Percentiles rank a stretch among this genome's conserved stretches.
These are phyloP conservation scores for Rhododendron griersonianum DNA, from an alignment of 148 eudicot species.

Conservation along the genomic window DNA sequence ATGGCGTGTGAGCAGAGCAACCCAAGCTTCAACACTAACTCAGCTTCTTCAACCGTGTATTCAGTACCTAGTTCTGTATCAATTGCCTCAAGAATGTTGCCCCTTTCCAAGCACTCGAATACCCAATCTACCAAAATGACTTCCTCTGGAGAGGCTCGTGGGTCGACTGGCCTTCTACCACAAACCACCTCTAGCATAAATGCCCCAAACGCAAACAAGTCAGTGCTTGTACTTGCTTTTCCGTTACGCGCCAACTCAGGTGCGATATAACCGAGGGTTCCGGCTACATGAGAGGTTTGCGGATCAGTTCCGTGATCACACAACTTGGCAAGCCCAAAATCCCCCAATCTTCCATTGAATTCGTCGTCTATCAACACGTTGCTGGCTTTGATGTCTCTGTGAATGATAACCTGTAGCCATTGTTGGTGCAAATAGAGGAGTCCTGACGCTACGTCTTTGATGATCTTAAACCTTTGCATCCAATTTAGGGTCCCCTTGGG, in stretches of 20 bases:
- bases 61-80: neutral
- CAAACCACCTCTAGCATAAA: constrained; percentile 8
- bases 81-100: constrained; percentile 1
- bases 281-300: neutral
- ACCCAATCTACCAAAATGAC: neutral
- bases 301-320: neutral
- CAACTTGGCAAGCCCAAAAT: constrained; percentile 3
- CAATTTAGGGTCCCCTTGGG: neutral
- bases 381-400: constrained; percentile 2
- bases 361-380: neutral
- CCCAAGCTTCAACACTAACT: constrained; percentile 5
- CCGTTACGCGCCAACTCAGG: neutral
- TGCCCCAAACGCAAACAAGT: constrained; percentile 2
- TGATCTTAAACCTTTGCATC: constrained; percentile 1
- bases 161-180: neutral
- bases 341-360: neutral
- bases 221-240: neutral
- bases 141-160: neutral
- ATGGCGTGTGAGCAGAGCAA: constrained; percentile 2
- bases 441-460: constrained; percentile 1
- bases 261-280: neutral
- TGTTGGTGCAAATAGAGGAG: neutral
- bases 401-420: neutral
- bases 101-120: neutral
- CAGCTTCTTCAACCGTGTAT: neutral